These are phyloP conservation scores for Fraxinus platypoda DNA, from an alignment of 305 asterid species.

Conservation along the genomic window DNA sequence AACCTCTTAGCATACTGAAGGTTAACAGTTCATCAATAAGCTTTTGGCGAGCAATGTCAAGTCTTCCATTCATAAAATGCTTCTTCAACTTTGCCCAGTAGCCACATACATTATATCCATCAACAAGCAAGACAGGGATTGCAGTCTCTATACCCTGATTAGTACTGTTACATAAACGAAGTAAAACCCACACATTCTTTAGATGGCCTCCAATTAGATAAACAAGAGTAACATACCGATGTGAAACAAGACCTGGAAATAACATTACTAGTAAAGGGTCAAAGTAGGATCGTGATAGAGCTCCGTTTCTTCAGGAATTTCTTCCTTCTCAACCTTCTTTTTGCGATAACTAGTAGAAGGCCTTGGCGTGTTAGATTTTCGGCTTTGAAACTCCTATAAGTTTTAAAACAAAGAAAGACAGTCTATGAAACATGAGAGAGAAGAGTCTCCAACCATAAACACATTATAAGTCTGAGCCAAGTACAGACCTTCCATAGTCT, in stretches of 20 bases:
- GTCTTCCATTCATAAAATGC: slow-evolving; percentile 78
- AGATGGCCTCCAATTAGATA: slow-evolving; percentile 13
- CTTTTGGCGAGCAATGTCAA: slow-evolving; percentile 91
- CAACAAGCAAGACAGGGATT: slow-evolving; percentile 88
- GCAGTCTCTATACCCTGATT: slow-evolving; percentile 75
- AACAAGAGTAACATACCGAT: slow-evolving; percentile 10
- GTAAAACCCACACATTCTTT: slow-evolving; percentile 9
- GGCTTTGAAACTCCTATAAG: slow-evolving; percentile 70
- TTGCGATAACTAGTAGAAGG: slow-evolving; percentile 88
- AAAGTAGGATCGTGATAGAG: slow-evolving; percentile 78
- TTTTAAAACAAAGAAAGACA: slow-evolving; percentile 5
- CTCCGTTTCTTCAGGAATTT: slow-evolving; percentile 70
- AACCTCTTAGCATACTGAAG: slow-evolving; percentile 87
- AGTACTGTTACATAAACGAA: slow-evolving; percentile 54
- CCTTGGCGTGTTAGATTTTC: slow-evolving; percentile 57
- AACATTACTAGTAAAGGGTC: slow-evolving; percentile 67
- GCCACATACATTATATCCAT: slow-evolving; percentile 96
- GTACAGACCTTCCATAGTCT: slow-evolving; percentile 71
- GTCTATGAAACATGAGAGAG: slow-evolving; percentile 1
- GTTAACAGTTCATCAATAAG: slow-evolving; percentile 85
- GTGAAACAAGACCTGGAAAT: slow-evolving; percentile 30
- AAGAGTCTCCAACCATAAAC: slow-evolving; percentile 6
- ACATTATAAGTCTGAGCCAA: slow-evolving; percentile 2
- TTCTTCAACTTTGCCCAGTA: slow-evolving; percentile 94
- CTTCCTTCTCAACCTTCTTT: slow-evolving; percentile 83